These are phyloP conservation scores for Letharia lupina DNA, from an alignment of 495 filamentous ascomycete genomes.

Conservation along the genomic window DNA sequence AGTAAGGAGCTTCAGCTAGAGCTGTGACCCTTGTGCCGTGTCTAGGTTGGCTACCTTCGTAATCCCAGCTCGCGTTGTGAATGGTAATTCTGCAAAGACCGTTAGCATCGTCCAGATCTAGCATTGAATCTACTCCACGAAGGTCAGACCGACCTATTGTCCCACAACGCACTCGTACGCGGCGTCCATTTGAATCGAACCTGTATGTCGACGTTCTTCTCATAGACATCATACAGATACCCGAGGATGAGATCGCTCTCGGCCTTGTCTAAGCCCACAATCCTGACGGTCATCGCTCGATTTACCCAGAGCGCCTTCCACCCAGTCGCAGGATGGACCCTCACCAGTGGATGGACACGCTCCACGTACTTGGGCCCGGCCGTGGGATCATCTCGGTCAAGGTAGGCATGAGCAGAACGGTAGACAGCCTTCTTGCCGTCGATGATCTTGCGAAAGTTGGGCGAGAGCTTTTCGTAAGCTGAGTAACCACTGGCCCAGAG, in stretches of 20 bases:
- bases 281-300: conserved; percentile 53
- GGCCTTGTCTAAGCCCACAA: conserved; percentile 56
- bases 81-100: conserved; percentile 48
- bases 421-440: conserved; percentile 61
- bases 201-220: conserved; percentile 60
- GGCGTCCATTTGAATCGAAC: conserved; percentile 59
- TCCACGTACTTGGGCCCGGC: conserved; percentile 57
- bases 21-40: conserved; percentile 58
- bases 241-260: conserved; percentile 61
- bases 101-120: conserved; percentile 23
- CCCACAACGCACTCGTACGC: conserved; percentile 53
- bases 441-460: conserved; percentile 59
- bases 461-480: conserved; percentile 65
- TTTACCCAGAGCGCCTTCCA: conserved; percentile 68
- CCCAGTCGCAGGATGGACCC: conserved; percentile 62
- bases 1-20: conserved; percentile 59
- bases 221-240: conserved; percentile 57
- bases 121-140: background rate
- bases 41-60: conserved; percentile 51
- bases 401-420: conserved; percentile 56
- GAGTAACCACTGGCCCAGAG: conserved; percentile 63
- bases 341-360: conserved; percentile 58
- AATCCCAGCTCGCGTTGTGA: conserved; percentile 61
- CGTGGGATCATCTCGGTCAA: conserved; percentile 53
- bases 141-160: background rate